These are phyloP conservation scores for Suhomyces coccinellae DNA, from an alignment of 1,139 yeast genomes.

Conservation along the genomic window DNA sequence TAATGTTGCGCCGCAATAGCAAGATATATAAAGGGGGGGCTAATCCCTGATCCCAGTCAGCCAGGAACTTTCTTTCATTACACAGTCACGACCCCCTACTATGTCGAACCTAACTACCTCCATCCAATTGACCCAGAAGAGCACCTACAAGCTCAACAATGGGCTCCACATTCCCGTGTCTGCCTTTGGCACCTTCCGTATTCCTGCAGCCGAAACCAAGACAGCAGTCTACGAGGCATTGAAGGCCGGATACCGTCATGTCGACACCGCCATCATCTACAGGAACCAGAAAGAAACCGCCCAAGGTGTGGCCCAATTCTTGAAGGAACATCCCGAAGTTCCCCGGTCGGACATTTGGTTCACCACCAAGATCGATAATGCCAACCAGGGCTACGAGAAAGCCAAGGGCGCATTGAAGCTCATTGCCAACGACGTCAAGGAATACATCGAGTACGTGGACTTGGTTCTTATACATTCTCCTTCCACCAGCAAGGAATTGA, in stretches of 20 bases:
- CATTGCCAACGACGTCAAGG: conserved; percentile 29
- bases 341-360: conserved; percentile 36
- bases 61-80: too few species aligned
- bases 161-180: conserved; percentile 42
- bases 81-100: background rate
- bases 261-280: conserved; percentile 54
- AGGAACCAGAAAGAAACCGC: conserved; percentile 24
- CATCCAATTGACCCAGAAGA: conserved; percentile 31
- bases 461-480: conserved; percentile 42
- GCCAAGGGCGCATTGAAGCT: conserved; percentile 20
- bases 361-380: conserved; percentile 30
- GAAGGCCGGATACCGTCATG: conserved; percentile 66
- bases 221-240: conserved; percentile 44
- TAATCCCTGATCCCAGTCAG: background rate
- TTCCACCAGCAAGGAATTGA: conserved; percentile 26
- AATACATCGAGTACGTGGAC: conserved; percentile 48
- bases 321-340: conserved; percentile 38
- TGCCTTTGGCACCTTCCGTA: conserved; percentile 38
- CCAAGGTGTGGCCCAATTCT: conserved; percentile 42
- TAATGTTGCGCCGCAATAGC: conserved; percentile 1
- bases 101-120: conserved; percentile 29
- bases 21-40: conserved; percentile 1
- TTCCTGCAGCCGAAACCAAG: conserved; percentile 26
- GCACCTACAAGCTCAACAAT: conserved; percentile 36
- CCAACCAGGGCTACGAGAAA: conserved; percentile 25